Evolutionary conservation across 1,284 basidiomycete genomes (phyloP).

Genomic region (Taiwanofungus camphoratus): DNA sequence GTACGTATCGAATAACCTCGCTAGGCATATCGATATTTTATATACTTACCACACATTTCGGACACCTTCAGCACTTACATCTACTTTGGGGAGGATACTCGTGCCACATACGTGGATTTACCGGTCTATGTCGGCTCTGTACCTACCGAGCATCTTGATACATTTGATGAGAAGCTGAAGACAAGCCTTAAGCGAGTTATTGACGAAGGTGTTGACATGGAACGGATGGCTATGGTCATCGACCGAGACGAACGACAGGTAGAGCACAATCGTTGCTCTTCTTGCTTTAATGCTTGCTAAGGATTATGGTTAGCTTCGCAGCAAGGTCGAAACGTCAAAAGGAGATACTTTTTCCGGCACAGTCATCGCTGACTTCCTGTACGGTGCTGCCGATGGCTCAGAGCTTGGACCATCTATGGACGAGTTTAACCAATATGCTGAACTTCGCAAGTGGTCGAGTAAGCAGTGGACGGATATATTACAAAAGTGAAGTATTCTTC

Average conservation of each 20-base stretch:
- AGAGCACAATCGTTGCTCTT: no score
- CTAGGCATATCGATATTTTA: background rate
- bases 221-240: slow-evolving; percentile 85
- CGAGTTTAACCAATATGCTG: slow-evolving; percentile 71
- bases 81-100: slow-evolving; percentile 75
- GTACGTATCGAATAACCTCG: slow-evolving; percentile 32
- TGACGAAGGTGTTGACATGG: slow-evolving; percentile 84
- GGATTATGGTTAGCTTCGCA: slow-evolving; percentile 49
- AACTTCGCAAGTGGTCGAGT: slow-evolving; percentile 67
- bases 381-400: slow-evolving; percentile 81
- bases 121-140: slow-evolving; percentile 82
- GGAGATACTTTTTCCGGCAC: slow-evolving; percentile 70
- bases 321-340: slow-evolving; percentile 69
- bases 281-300: background rate
- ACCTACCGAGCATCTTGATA: slow-evolving; percentile 73
- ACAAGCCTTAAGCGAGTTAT: slow-evolving; percentile 70
- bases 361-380: slow-evolving; percentile 85
- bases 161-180: slow-evolving; percentile 68
- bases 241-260: slow-evolving; percentile 86
- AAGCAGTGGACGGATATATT: slow-evolving; percentile 81
- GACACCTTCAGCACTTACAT: slow-evolving; percentile 65
- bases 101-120: slow-evolving; percentile 73
- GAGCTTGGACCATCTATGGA: slow-evolving; percentile 74
- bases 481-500: slow-evolving; percentile 72
- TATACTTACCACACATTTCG: background rate